A percentile compares a stretch with the other conserved stretches of the same genome.
Conservation (phyloP, 179 eudicot species). For the Nepenthes alata region DNA sequence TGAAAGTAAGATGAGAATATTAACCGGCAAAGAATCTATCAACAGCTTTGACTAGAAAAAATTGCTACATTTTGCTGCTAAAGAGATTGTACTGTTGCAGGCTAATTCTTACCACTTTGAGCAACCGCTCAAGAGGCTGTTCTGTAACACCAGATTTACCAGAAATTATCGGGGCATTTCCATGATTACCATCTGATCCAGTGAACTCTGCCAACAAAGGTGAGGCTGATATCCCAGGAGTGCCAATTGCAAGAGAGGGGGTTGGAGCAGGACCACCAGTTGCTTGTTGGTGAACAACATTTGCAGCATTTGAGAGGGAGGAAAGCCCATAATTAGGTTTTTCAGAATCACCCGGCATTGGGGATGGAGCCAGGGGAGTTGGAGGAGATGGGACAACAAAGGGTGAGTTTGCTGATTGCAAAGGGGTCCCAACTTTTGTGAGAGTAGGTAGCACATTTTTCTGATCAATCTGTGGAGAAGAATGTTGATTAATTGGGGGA, state of each 20-base stretch:
- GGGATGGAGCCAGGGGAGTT: constrained; percentile 79
- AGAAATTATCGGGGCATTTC: constrained; percentile 34
- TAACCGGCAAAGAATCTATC: not conserved
- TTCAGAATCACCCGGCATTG: constrained; percentile 78
- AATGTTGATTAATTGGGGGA: constrained; percentile 68
- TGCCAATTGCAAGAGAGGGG: constrained; percentile 87
- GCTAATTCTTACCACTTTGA: constrained; percentile 55
- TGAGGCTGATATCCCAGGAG: constrained; percentile 97
- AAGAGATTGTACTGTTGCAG: not conserved
- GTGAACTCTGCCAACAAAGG: constrained; percentile 81
- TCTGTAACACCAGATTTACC: constrained; percentile 65
- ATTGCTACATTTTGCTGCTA: not conserved
- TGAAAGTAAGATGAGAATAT: constrained; percentile 12
- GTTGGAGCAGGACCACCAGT: constrained; percentile 34
- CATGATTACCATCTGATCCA: constrained; percentile 61
- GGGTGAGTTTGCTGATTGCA: constrained; percentile 83
- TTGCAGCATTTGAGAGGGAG: constrained; percentile 48
- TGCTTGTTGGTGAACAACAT: constrained; percentile 45
- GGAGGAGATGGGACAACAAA: constrained; percentile 66
- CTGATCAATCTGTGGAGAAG: constrained; percentile 89
- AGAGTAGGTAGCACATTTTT: constrained; percentile 42
- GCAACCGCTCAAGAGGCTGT: constrained; percentile 76
- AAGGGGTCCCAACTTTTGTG: constrained; percentile 62
- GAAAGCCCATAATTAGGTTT: constrained; percentile 49
- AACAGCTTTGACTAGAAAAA: not conserved